phyloP scores from a whole-genome alignment of 805 yeast genomes.

The Wickerhamiella bombiphila region DNA sequence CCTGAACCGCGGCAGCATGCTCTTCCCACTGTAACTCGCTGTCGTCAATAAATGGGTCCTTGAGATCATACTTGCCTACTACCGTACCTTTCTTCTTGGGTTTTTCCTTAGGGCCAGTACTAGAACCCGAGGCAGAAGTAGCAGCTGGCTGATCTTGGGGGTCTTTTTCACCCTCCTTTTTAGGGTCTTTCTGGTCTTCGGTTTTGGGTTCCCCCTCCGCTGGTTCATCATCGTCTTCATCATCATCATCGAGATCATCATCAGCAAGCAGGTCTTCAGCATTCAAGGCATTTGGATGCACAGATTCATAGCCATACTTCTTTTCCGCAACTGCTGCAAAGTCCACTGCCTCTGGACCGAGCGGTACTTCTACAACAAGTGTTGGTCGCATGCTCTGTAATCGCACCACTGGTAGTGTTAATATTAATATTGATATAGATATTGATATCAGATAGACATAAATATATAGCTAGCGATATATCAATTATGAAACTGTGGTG shows the following conservation, averaged over 20 bases:
- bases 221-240: constrained; percentile 33
- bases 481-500: not conserved
- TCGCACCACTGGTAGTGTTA: not conserved
- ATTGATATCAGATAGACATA: not conserved
- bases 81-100: constrained; percentile 22
- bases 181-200: constrained; percentile 17
- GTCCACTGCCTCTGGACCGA: constrained; percentile 35
- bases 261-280: constrained; percentile 38
- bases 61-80: constrained; percentile 51
- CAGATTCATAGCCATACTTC: constrained; percentile 63
- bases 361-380: constrained; percentile 14
- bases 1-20: constrained; percentile 79
- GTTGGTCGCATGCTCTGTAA: constrained; percentile 3
- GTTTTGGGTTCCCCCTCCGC: constrained; percentile 22
- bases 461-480: too few relatives aligned
- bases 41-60: constrained; percentile 95
- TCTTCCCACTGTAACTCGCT: constrained; percentile 86
- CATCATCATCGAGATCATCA: constrained; percentile 39
- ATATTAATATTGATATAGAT: not conserved
- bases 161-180: constrained; percentile 16
- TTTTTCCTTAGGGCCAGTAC: constrained; percentile 22
- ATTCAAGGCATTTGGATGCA: constrained; percentile 51
- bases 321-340: constrained; percentile 62
- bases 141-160: constrained; percentile 9
- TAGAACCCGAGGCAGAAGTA: constrained; percentile 2